Evolutionary conservation across 148 eudicot species (phyloP).

Genomic region (Rhododendron molle): DNA sequence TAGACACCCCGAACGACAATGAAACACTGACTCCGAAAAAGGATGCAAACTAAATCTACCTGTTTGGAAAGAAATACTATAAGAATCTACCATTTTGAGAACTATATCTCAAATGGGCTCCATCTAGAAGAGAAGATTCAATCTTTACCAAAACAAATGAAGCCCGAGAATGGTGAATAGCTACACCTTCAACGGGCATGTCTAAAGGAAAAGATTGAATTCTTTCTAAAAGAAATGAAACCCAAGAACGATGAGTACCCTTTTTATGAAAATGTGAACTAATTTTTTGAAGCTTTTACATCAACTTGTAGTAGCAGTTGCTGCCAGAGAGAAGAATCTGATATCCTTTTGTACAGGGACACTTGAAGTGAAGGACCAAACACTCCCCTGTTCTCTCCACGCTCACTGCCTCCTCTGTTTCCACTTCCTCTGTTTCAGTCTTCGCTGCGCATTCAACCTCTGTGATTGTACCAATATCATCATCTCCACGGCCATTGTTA

Average conservation of each 20-base stretch:
- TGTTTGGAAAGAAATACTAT: background rate
- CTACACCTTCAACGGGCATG: no score
- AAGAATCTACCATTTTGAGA: background rate
- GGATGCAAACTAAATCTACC: no score
- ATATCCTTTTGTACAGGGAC: constrained; percentile 7
- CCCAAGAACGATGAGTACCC: background rate
- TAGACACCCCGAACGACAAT: background rate
- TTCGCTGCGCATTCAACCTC: background rate
- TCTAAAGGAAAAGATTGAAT: background rate
- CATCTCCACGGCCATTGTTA: background rate
- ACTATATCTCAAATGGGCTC: no score
- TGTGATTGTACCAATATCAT: background rate
- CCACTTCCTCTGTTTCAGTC: background rate
- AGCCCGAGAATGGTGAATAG: background rate
- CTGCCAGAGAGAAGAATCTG: constrained; percentile 6
- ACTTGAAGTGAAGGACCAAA: constrained; percentile 6
- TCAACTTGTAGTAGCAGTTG: constrained; percentile 14
- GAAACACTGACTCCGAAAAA: background rate
- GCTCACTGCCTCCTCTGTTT: constrained; percentile 17
- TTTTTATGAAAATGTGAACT: background rate
- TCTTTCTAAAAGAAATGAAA: background rate
- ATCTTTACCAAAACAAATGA: background rate
- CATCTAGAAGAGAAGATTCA: no score
- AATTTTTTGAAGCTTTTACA: background rate
- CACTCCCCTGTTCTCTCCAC: constrained; percentile 10